A percentile compares a stretch with the other conserved stretches of the same genome.
Conservation (phyloP, 148 eudicot genomes). For the Hydrangea macrophylla region DNA sequence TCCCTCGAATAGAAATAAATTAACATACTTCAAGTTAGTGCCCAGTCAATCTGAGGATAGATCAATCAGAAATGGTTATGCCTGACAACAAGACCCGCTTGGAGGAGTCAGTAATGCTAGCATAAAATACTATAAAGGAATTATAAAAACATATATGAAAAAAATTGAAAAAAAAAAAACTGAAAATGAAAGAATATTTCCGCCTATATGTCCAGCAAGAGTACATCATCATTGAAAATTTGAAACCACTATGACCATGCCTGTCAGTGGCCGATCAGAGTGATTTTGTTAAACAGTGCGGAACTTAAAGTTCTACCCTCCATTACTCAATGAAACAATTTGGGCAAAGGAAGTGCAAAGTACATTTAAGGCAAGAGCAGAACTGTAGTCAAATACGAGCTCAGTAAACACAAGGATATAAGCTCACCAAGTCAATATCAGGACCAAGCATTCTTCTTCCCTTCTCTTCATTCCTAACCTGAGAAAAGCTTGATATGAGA, state of each 20-base stretch:
- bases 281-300: neutral
- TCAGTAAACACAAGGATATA: neutral
- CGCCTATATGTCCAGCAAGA: neutral
- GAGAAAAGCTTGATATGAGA: constrained; percentile 17
- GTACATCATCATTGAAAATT: neutral
- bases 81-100: neutral
- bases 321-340: neutral
- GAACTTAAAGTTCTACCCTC: neutral
- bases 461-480: constrained; percentile 97
- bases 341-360: neutral
- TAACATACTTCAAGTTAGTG: too few species aligned
- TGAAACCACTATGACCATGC: neutral
- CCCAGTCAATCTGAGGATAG: neutral
- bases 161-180: too few species aligned
- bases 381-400: neutral
- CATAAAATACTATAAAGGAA: neutral
- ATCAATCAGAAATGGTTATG: neutral
- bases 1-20: too few species aligned
- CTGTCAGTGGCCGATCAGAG: neutral
- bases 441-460: constrained; percentile 88
- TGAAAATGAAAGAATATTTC: neutral
- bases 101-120: neutral
- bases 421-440: constrained; percentile 80
- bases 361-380: neutral
- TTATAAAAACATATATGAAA: neutral